Evolutionary conservation across 108 stramenopile genomes (phyloP), one percentile per base, ranked within the genome.

Genomic region (Fistulifera pelliculosa): DNA sequence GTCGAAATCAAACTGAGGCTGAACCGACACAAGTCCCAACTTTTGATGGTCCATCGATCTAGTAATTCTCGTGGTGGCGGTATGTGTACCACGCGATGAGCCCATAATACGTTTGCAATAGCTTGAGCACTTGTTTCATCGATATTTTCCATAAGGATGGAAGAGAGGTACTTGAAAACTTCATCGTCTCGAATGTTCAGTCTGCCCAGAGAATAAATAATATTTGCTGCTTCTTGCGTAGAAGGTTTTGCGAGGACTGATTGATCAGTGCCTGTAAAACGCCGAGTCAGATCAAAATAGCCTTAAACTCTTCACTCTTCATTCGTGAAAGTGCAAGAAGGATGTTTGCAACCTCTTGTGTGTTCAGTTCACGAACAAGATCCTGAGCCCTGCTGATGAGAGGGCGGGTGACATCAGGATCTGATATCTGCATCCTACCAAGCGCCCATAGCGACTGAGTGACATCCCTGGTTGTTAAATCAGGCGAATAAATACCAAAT

Each of bases 31-130:
- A 11, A 75, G 62, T 39, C 78, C 72, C 23, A 73, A 72, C 45
- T 62, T 66, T 72, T 41, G 16, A 41, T 55, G 5, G 85, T 74
- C 85, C 85, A 87, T 7, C 48, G 44, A 42, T 77, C 60, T 17
- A 87, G 49, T 27, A 87, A 59, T 24, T 77, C 55, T 42, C 47
- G 44, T 21, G 44, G 44, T 8, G 44, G 44, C 4, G 44, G 21
- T 45, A 45, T 45, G 21, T 8, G 44, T 11, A 45, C 44, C 4
- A 21, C 45, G 27, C 66, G 58, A 62, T 76, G 71, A 1, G 80
- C 86, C 86, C 80, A 82, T 0, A 87, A 54, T 10, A 73, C 69
- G 55, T 83, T 83, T 3, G 80, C 75, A 19, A 87, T 71, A 5
- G 79, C 64, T 54, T 83, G 80, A 13, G 81, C 70, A 38, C 67